Conservation (phyloP, 345 rosid genomes). For the Luvunga scandens region DNA sequence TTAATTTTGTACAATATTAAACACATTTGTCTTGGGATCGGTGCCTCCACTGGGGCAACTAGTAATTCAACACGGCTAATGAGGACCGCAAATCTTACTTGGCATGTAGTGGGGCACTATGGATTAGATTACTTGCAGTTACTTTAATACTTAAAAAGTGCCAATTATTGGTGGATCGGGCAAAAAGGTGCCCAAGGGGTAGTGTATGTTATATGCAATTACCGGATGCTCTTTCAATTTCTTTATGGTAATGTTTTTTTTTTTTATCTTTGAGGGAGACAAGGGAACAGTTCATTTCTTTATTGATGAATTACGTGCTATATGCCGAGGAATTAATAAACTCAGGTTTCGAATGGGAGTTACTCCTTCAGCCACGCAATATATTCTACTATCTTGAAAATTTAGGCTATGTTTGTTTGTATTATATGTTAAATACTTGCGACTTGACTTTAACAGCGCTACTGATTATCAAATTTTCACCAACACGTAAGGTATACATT, state of each 20-base stretch:
- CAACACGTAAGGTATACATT: no score
- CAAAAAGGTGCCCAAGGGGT: background rate
- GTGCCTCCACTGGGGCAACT: slow-evolving; percentile 24
- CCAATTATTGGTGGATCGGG: slow-evolving; percentile 21
- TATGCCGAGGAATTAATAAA: background rate
- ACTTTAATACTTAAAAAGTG: background rate
- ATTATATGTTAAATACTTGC: no score
- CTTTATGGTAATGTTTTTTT: background rate
- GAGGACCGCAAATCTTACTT: slow-evolving; percentile 18
- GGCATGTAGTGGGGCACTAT: slow-evolving; percentile 8
- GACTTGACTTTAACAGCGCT: no score
- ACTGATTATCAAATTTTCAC: no score
- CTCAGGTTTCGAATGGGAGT: background rate
- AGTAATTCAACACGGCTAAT: slow-evolving; percentile 17
- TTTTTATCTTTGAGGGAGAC: slow-evolving; percentile 4
- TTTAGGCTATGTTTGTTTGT: background rate
- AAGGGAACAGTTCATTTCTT: background rate
- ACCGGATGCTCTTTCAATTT: background rate
- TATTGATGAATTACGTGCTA: background rate
- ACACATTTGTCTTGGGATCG: slow-evolving; percentile 31
- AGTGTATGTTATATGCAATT: background rate
- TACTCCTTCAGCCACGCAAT: background rate
- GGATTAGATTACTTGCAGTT: slow-evolving; percentile 11
- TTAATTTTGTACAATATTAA: slow-evolving; percentile 11
- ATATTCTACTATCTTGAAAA: background rate